Evolutionary conservation across 495 filamentous ascomycete genomes (phyloP), one percentile per base, ranked within the genome.

Genomic region (Daldinia grandis): DNA sequence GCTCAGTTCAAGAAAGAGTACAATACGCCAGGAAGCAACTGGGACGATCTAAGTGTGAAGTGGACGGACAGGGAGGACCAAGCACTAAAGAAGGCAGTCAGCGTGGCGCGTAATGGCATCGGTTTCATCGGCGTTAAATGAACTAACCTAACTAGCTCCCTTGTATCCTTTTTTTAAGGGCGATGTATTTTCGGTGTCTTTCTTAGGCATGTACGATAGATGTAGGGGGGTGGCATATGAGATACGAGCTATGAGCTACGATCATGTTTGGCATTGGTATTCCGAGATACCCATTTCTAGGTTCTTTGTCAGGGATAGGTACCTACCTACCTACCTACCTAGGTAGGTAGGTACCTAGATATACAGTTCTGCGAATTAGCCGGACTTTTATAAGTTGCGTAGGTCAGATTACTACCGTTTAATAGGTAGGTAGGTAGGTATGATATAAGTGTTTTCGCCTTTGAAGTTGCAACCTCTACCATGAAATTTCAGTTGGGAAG

Each of bases 61-160:
- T 98, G 95, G 95, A 97, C 95, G 10, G 93, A 97, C 77, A 81
- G 74, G 4, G 95, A 98, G 77, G 91, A 93, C 33, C 91, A 96
- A 79, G 88, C 86, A 40, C 77, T 97, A 71, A 90, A 86, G 76
- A 85, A 81, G 73, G 94, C 93, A 0, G 88, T 89, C 63, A 82
- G 83, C 64, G 80, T 81, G 40, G 94, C 95, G 0, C 86, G 94
- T 38, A 81, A 89, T 31, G 93, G 95, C 1, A 84, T 97, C 61
- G 94, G 89, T 5, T 96, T 98, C 73, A 83, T 97, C 75, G 86
- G 84, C 61, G 88, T 97, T 25, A 97, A 94, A 78, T 85, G 65
- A 78, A 58, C 1, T 6, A 40, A 17, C n/a, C n/a, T 40, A 40
- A 17, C 15, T 40, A 38, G 5, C 15, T 28, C 17, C 28, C 21